Conservation (phyloP, 352 stramenopile genomes). For the Phytophthora foliorum region DNA sequence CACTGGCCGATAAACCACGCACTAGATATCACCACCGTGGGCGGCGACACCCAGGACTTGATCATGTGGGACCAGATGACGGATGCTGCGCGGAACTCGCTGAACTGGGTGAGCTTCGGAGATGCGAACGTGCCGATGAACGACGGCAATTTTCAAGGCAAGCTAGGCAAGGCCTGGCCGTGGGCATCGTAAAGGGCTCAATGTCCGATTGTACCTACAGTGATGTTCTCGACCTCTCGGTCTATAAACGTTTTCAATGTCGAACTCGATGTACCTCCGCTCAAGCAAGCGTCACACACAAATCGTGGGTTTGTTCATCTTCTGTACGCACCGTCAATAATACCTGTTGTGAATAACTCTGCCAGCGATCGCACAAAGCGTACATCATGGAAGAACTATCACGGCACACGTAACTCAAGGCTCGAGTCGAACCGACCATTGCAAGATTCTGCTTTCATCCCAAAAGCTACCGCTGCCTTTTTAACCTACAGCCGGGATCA, state of each 20-base stretch:
- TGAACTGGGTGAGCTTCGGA: slow-evolving; percentile 2
- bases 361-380: no score
- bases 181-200: background rate
- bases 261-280: background rate
- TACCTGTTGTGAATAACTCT: no score
- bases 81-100: background rate
- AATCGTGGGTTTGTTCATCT: background rate
- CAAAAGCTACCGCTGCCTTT: no score
- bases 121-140: slow-evolving; percentile 17
- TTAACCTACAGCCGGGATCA: no score
- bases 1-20: slow-evolving; percentile 5
- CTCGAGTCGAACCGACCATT: no score
- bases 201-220: background rate
- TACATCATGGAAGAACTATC: no score
- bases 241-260: background rate
- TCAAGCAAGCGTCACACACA: background rate
- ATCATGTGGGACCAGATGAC: slow-evolving; percentile 9
- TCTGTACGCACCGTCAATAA: no score
- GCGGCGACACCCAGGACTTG: background rate
- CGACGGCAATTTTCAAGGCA: slow-evolving; percentile 5
- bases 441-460: no score
- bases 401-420: no score
- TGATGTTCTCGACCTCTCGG: background rate
- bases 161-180: slow-evolving; percentile 2
- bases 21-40: slow-evolving; percentile 1